Base-by-base conservation (phyloP, 768 basidiomycete species). In the Macrolepiota albuminosa region DNA sequence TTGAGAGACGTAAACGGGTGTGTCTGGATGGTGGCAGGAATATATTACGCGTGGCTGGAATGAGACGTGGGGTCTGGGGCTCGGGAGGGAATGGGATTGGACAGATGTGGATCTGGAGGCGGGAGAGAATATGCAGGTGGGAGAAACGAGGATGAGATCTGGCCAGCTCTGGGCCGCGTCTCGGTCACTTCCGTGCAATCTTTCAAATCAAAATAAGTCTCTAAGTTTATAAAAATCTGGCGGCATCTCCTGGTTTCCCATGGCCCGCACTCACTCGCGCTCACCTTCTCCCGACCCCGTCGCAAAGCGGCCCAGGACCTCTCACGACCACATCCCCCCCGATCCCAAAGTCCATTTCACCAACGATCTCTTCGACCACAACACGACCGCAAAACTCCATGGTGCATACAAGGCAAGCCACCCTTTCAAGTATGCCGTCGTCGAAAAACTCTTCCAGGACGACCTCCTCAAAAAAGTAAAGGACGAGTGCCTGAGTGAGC, bases 341-440 rank as follows among this genome's bases (percentile, higher is more conserved):
- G 55, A 58, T 10, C 8, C 34, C 21, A 31, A 65, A 45, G 78
- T 82, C 66, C 72, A 71, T 50, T 89, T 89, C 66, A 74, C 82
- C 4, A 62, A 81, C 21, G 78, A 75, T 47, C 72, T 93, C 49
- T 82, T 93, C 61, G 79, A 84, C 59, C 77, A 80, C 56, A 70
- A 77, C 54, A 84, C 78, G 63, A 78, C 89, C 62, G 76, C 84
- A 36, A 70, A 75, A 21, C 76, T 93, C 40, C 76, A 83, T 64
- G 64, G 75, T 13, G 71, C 75, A 45, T 96, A 97, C 72, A 64
- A 71, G 13, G 64, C 73, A 6, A 86, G 77, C 65, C 69, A 78
- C 56, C 95, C 95, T 0, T 98, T 87, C 82, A 91, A 89, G 72
- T 86, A 95, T 74, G 85, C 85, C 18, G 79, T 92, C 54, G 81